phyloP scores from a whole-genome alignment of 768 basidiomycete genomes.

The Phaeotremella skinneri region DNA sequence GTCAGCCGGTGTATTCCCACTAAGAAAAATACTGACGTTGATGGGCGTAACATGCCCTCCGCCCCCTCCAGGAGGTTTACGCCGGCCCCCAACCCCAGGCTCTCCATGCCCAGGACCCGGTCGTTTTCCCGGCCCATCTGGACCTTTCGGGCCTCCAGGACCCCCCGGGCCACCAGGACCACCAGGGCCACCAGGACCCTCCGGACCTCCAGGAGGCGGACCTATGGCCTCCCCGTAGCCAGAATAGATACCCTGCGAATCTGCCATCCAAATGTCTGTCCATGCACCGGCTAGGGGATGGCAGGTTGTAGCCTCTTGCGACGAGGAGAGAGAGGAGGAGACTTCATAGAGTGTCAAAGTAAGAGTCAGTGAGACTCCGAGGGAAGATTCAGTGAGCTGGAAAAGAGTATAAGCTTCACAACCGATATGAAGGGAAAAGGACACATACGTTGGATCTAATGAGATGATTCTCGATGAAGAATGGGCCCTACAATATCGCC shows the following conservation, averaged over 20 bases:
- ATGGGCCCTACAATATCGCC: slow-evolving; percentile 12
- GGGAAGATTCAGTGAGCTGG: slow-evolving; percentile 10
- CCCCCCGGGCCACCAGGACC: slow-evolving; percentile 8
- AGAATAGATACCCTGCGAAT: slow-evolving; percentile 9
- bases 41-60: slow-evolving; percentile 4
- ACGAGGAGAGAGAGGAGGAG: slow-evolving; percentile 5
- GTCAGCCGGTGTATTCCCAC: too few relatives aligned
- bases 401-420: not conserved
- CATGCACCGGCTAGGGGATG: slow-evolving; percentile 8
- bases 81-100: too few relatives aligned
- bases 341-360: slow-evolving; percentile 7
- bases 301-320: slow-evolving; percentile 3
- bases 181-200: slow-evolving; percentile 9
- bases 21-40: too few relatives aligned
- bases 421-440: not conserved
- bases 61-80: not conserved
- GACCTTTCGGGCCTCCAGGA: slow-evolving; percentile 9
- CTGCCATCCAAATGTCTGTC: slow-evolving; percentile 14
- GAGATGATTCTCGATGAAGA: slow-evolving; percentile 12
- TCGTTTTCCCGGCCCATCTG: slow-evolving; percentile 4
- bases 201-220: slow-evolving; percentile 2
- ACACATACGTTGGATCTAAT: slow-evolving; percentile 5
- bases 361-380: slow-evolving; percentile 5
- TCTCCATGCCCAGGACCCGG: not conserved
- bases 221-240: slow-evolving; percentile 6